Percentiles rank a stretch among this genome's conserved stretches.
These are phyloP conservation scores for Fusarium armeniacum DNA, from an alignment of 2,329 filamentous ascomycete species.

Conservation along the genomic window DNA sequence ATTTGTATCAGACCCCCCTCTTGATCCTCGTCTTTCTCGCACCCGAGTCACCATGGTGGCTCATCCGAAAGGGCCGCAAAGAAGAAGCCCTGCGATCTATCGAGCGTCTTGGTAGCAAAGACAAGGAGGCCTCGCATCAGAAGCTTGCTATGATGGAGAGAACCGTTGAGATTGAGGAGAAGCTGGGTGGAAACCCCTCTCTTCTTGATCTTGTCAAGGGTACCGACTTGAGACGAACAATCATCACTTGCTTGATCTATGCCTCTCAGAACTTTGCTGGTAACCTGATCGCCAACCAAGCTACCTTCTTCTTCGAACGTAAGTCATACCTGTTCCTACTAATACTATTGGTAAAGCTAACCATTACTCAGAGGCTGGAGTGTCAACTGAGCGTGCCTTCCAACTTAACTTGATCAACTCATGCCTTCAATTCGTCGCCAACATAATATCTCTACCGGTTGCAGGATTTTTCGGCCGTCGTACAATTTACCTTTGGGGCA, in stretches of 20 bases:
- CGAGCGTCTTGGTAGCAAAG: slow-evolving; percentile 60
- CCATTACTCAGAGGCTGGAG: slow-evolving; percentile 68
- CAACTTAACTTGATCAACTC: slow-evolving; percentile 74
- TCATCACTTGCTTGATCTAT: slow-evolving; percentile 70
- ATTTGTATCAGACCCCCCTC: slow-evolving; percentile 58
- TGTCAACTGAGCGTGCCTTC: slow-evolving; percentile 67
- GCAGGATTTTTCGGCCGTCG: slow-evolving; percentile 74
- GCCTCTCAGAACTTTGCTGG: slow-evolving; percentile 71
- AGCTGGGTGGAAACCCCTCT: slow-evolving; percentile 57
- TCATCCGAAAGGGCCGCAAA: slow-evolving; percentile 62
- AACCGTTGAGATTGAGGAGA: slow-evolving; percentile 66
- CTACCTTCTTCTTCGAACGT: slow-evolving; percentile 69
- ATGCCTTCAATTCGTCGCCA: slow-evolving; percentile 71
- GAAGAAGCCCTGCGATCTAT: slow-evolving; percentile 61
- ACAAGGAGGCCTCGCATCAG: slow-evolving; percentile 47
- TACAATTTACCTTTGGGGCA: slow-evolving; percentile 74
- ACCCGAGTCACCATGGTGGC: slow-evolving; percentile 68
- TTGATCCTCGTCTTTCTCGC: slow-evolving; percentile 65
- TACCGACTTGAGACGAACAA: slow-evolving; percentile 66
- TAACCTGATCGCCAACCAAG: slow-evolving; percentile 73
- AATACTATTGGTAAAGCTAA: background rate
- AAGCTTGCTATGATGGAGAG: slow-evolving; percentile 70
- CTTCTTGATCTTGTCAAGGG: slow-evolving; percentile 68
- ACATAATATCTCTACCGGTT: slow-evolving; percentile 76
- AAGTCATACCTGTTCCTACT: slow-evolving; percentile 10